Percentiles rank a stretch among this genome's conserved stretches.
Conservation (phyloP, 371 early-diverging fungal genomes). For the Mucor mucedo region DNA sequence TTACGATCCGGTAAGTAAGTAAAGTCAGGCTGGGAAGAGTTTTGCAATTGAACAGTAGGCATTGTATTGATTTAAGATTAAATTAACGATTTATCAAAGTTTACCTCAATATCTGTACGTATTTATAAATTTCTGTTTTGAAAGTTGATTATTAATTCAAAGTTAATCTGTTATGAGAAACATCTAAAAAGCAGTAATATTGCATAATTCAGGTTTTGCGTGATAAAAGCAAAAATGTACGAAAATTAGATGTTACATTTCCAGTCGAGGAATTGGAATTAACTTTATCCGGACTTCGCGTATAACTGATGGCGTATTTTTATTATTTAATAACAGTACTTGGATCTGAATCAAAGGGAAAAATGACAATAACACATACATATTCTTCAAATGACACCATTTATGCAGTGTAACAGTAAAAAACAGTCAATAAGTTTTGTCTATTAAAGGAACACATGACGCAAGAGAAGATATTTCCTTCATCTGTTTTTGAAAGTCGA, state of each 20-base stretch:
- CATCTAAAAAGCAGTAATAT: not conserved
- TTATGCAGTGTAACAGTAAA: not conserved
- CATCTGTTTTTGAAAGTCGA: not conserved
- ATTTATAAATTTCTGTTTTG: not conserved
- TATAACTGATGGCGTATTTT: too few species aligned
- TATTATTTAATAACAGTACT: too few species aligned
- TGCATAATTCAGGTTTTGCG: slow-evolving; percentile 6
- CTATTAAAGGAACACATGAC: not conserved
- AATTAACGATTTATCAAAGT: not conserved
- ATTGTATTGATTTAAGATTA: slow-evolving; percentile 7
- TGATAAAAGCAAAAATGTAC: not conserved
- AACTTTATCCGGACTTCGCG: not conserved
- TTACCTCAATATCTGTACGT: not conserved
- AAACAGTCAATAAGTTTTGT: not conserved
- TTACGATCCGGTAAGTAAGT: slow-evolving; percentile 34
- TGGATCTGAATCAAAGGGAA: too few species aligned
- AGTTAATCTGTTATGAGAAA: not conserved
- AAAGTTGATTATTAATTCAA: slow-evolving; percentile 9
- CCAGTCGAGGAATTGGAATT: not conserved
- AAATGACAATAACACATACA: too few species aligned
- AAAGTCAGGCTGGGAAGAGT: slow-evolving; percentile 36
- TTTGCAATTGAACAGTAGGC: slow-evolving; percentile 38
- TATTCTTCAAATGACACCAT: not conserved
- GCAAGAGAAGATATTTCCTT: not conserved
- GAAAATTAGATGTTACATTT: not conserved